phyloP scores from a whole-genome alignment of 176 grass and related monocot species.

The Calamus simplicifolius region DNA sequence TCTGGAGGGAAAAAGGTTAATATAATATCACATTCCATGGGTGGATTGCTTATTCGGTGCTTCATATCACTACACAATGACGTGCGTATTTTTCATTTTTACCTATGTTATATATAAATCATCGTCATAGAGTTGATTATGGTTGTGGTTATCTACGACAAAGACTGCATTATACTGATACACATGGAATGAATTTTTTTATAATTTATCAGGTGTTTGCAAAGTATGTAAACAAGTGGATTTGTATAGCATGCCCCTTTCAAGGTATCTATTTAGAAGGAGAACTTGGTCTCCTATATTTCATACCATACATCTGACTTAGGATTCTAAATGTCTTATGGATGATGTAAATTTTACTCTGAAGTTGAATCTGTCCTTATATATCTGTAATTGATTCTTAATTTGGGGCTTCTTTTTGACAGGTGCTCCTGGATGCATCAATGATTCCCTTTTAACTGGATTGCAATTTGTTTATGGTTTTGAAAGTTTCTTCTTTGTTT shows the following conservation, averaged over 20 bases:
- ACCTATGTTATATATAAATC: no score
- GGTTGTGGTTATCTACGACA: no score
- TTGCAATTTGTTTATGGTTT: slow-evolving; percentile 96
- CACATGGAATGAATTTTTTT: not conserved
- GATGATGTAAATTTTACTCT: no score
- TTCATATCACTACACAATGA: slow-evolving; percentile 82
- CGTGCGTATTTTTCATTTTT: slow-evolving; percentile 33
- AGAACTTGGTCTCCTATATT: no score
- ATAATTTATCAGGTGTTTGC: slow-evolving; percentile 47
- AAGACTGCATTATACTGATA: no score
- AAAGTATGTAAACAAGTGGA: slow-evolving; percentile 93
- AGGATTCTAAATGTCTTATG: no score
- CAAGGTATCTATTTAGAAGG: slow-evolving; percentile 47
- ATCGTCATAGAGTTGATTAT: no score
- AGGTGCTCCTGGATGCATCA: slow-evolving; percentile 96
- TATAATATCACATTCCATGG: slow-evolving; percentile 96
- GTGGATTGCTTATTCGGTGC: slow-evolving; percentile 80
- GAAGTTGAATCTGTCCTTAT: no score
- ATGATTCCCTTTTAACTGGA: slow-evolving; percentile 91
- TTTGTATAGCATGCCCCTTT: slow-evolving; percentile 95
- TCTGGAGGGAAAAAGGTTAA: slow-evolving; percentile 82
- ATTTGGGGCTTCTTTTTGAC: not conserved
- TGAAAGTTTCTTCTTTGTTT: slow-evolving; percentile 96
- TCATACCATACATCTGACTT: no score
- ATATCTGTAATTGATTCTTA: not conserved